Percentiles rank a stretch among this genome's conserved stretches.
Conservation (phyloP, 176 grass and related monocot genomes). For the Oryza coarctata region DNA sequence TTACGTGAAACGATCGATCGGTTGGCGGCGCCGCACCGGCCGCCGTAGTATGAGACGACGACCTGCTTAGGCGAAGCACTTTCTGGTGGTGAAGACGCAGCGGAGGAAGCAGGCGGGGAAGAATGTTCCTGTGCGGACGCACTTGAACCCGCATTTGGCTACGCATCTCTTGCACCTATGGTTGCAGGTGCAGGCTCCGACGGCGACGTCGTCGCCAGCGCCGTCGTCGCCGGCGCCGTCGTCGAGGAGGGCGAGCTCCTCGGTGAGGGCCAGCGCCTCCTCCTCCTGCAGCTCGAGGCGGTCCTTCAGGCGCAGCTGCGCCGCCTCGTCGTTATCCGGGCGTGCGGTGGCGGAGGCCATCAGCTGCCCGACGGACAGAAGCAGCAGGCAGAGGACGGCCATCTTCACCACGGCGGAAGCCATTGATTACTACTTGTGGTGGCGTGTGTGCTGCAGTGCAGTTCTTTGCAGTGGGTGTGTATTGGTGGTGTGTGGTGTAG, state of each 20-base stretch:
- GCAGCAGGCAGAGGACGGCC: background rate
- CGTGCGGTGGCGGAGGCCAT: background rate
- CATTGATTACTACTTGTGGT: too few species aligned
- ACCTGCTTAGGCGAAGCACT: background rate
- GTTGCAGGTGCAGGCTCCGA: background rate
- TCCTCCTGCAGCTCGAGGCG: background rate
- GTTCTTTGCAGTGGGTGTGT: too few species aligned
- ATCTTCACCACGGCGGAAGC: background rate
- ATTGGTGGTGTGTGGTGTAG: too few species aligned
- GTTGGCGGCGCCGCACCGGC: too few species aligned
- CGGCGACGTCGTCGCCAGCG: too few species aligned
- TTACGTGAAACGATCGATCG: too few species aligned
- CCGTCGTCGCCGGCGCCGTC: background rate
- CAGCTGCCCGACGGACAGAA: background rate
- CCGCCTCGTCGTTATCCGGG: background rate
- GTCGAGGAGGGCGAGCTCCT: background rate
- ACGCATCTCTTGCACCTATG: background rate
- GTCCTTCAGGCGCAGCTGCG: background rate
- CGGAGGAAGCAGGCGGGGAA: background rate
- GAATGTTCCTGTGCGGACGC: background rate
- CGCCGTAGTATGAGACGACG: too few species aligned
- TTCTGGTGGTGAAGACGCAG: background rate
- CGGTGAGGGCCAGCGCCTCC: background rate
- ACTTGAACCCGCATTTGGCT: background rate
- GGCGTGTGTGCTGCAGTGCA: too few species aligned